Conservation (phyloP, 2,329 filamentous ascomycete species). For the Tolypocladium amazonense region DNA sequence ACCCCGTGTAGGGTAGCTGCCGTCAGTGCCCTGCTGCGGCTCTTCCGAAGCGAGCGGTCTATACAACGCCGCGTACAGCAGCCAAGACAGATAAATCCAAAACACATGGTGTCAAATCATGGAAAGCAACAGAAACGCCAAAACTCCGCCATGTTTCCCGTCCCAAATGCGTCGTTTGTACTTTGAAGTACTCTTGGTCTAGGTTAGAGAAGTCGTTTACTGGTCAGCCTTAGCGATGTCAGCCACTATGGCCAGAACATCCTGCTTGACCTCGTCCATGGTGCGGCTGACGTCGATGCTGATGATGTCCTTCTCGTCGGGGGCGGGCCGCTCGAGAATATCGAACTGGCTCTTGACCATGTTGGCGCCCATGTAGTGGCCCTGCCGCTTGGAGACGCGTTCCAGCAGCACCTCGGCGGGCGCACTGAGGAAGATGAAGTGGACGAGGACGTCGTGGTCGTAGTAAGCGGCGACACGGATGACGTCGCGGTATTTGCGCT, state of each 20-base stretch:
- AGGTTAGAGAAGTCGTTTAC: background rate
- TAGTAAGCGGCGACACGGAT: slow-evolving; percentile 74
- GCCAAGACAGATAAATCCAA: background rate
- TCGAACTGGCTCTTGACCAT: slow-evolving; percentile 94
- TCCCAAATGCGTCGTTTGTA: background rate
- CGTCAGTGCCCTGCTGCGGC: background rate
- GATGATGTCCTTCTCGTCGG: slow-evolving; percentile 62
- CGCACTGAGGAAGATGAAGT: slow-evolving; percentile 87
- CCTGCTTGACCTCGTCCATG: slow-evolving; percentile 47
- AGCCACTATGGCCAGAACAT: slow-evolving; percentile 47
- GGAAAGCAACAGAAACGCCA: background rate
- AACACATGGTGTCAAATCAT: background rate
- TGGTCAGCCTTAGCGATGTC: slow-evolving; percentile 31
- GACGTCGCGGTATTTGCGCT: slow-evolving; percentile 93
- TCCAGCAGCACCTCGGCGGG: slow-evolving; percentile 63
- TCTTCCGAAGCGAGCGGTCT: background rate
- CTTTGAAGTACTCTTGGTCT: background rate
- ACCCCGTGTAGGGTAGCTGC: background rate
- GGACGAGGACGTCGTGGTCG: slow-evolving; percentile 61
- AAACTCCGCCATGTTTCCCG: background rate
- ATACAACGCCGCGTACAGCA: background rate
- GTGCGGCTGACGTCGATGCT: slow-evolving; percentile 56
- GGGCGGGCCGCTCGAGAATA: slow-evolving; percentile 70
- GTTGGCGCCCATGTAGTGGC: slow-evolving; percentile 89
- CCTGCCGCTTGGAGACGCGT: slow-evolving; percentile 63